Evolutionary conservation across 2,329 filamentous ascomycete genomes (phyloP), one percentile per base, ranked within the genome.

Genomic region (Chrysoporthe deuterocubensis): DNA sequence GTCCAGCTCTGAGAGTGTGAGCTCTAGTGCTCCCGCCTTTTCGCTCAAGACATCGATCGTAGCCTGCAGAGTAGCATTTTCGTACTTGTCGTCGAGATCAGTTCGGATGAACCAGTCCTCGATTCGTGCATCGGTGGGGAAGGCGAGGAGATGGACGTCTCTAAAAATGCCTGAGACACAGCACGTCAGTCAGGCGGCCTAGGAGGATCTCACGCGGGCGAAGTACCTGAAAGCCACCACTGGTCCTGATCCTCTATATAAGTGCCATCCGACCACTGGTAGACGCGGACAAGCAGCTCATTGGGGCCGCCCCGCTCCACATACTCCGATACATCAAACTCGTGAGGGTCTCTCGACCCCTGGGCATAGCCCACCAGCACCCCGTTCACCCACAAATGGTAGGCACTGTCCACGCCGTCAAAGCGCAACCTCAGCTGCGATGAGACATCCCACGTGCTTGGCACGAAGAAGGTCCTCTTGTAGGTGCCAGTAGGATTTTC

Each of bases 241-340:
- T 90, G 88, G 74, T 91, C 88, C 72, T 89, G 88, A 65, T 91
- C 89, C 75, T 92, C 90, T 44, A 92, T 89, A 71, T 92, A 92
- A 0, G 86, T 86, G 1, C 87, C 90, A 71, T 91, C 89, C 13
- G 84, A 91, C 81, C 87, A 91, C 73, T 92, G 89, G 70, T 92
- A 92, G 0, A 92, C 90, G n/a, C 84, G 81, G 0, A 92, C 87
- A 11, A 84, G 82, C 1, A 92, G 74, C 54, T 82, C 82, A 69
- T 91, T 91, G 46, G 78, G 74, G 3, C 72, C 79, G 4, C 77
- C 76, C 7, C 75, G 71, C 21, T 71, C 77, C 18, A 87, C 76
- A 48, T 82, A 76, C 0, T 78, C 72, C 0, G 88, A 88, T 14
- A 92, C 79, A 69, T 92, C 90, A 71, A 92, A 92, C 73, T 93